Evolutionary conservation across 2,329 filamentous ascomycete species (phyloP).

Genomic region (Aspergillus pseudoviridinutans): DNA sequence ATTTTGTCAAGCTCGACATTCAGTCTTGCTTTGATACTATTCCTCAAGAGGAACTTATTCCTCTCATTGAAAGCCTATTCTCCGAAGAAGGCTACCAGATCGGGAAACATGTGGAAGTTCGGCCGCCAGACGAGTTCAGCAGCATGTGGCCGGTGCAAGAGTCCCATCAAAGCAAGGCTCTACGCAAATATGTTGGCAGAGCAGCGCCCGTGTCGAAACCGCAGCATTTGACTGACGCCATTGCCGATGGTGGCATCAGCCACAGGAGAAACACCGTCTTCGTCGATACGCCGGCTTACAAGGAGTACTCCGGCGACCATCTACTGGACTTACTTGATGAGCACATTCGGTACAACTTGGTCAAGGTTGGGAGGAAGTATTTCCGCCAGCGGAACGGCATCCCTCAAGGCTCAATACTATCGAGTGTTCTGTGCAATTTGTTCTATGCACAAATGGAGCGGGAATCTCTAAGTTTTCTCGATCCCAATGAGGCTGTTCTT

Average conservation of each 20-base stretch:
- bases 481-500: constrained; percentile 59
- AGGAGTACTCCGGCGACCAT: constrained; percentile 52
- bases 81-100: constrained; percentile 64
- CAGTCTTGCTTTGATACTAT: constrained; percentile 93
- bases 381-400: constrained; percentile 88
- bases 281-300: constrained; percentile 63
- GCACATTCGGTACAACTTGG: constrained; percentile 79
- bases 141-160: constrained; percentile 15
- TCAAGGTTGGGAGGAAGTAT: constrained; percentile 83
- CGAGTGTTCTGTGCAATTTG: constrained; percentile 84
- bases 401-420: constrained; percentile 87
- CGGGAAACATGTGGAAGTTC: constrained; percentile 70
- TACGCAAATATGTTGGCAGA: constrained; percentile 50
- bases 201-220: constrained; percentile 46
- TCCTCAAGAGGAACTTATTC: constrained; percentile 70
- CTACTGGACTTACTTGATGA: constrained; percentile 69
- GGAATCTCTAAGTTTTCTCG: constrained; percentile 64
- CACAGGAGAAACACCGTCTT: constrained; percentile 68
- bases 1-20: constrained; percentile 91
- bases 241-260: constrained; percentile 33
- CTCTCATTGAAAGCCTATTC: constrained; percentile 58
- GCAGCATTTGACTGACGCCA: constrained; percentile 43
- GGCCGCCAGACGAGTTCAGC: constrained; percentile 39
- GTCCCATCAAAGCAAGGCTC: constrained; percentile 21
- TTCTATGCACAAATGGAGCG: constrained; percentile 88